Base-by-base conservation (phyloP, 345 rosid species). In the Viola odorata region DNA sequence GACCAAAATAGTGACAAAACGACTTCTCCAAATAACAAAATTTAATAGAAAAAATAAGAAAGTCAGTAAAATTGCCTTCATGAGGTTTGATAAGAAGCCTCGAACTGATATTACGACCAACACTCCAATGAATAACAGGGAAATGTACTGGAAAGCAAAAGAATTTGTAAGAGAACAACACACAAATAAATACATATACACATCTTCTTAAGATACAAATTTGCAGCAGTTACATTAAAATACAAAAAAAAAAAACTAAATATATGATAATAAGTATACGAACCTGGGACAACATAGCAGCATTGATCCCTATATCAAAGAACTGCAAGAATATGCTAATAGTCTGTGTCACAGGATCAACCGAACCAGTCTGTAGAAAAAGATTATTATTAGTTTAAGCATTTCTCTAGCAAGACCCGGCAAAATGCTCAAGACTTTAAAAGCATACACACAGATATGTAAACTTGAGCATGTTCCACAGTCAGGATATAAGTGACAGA, bases 271-370 rank as follows among this genome's bases (percentile, higher is more conserved):
- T 13, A 50, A 12, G 37, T 47, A n/a, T 14, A 65, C 85, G 68
- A 56, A 89, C 97, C 97, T 92, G 98, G 49, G 98, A 92, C 40
- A 89, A 71, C 73, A 92, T 70, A 45, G 94, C 66, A 40, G 88
- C 98, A 82, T 92, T 71, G 41, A 89, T 89, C 71, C 98, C 98
- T 62, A 87, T 92, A 75, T 92, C 98, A 77, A 92, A 92, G 53
- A 78, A 87, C 74, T 77, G 94, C 78, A 92, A 83, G 72, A 87
- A 84, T 75, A 92, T 85, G 81, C 86, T 92, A 67, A 85, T 84
- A 55, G 89, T 85, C 87, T 59, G 85, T 37, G 97, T 92, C 64
- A 89, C 97, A 69, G 96, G 97, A 74, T 92, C 98, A 62, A 89
- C 90, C 6, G 96, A 87, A 52, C 97, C 97, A 57, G 96, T 91